These are phyloP conservation scores for Zygnema circumcarinatum DNA, from an alignment of 139 green algal species.

Conservation along the genomic window DNA sequence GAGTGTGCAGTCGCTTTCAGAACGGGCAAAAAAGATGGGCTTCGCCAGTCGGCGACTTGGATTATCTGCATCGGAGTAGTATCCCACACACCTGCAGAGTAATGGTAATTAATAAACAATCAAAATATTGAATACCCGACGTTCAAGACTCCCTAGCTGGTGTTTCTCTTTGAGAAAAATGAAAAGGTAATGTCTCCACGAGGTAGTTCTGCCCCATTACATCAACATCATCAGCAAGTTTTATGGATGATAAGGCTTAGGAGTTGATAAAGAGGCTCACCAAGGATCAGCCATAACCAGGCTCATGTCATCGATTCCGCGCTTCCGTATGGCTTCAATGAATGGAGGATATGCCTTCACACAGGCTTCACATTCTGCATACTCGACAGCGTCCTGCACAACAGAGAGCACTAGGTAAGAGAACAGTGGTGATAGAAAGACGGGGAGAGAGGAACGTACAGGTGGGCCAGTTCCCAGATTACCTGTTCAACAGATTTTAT, in stretches of 20 bases:
- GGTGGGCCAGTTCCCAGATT: too few species aligned
- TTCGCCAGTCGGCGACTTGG: conserved; percentile 36
- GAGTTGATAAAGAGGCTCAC: conserved; percentile 27
- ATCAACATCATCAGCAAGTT: too few species aligned
- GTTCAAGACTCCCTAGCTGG: too few species aligned
- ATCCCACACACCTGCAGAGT: conserved; percentile 53
- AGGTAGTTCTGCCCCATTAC: too few species aligned
- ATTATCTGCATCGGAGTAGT: conserved; percentile 40
- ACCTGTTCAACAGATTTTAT: too few species aligned
- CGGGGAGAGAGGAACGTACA: conserved; percentile 5
- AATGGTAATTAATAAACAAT: too few species aligned
- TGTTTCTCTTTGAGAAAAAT: too few species aligned
- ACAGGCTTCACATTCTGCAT: conserved; percentile 39
- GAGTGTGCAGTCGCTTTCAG: conserved; percentile 14
- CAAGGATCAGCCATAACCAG: conserved; percentile 61
- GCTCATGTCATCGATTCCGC: conserved; percentile 52
- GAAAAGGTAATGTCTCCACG: too few species aligned
- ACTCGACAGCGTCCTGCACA: conserved; percentile 60
- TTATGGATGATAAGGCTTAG: too few species aligned
- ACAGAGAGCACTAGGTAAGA: neutral
- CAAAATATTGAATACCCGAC: too few species aligned
- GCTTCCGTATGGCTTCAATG: conserved; percentile 43
- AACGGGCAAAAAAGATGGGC: conserved; percentile 40
- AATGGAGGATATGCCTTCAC: conserved; percentile 55
- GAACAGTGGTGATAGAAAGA: conserved; percentile 2